These are phyloP conservation scores for Cenchrus purpureus DNA, from an alignment of 176 grass and related monocot genomes.

Conservation along the genomic window DNA sequence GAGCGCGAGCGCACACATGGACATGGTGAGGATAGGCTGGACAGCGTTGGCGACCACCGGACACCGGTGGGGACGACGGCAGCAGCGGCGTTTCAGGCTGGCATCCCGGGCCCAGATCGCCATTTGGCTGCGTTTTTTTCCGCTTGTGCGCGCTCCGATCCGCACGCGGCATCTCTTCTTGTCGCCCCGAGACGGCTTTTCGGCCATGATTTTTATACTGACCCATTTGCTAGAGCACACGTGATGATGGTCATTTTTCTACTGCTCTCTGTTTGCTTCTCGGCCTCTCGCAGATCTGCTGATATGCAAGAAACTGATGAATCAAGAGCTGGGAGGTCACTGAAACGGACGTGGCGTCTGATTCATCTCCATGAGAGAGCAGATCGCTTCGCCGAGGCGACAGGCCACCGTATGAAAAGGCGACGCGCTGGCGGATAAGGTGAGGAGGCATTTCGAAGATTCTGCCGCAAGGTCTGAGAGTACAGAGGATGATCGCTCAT, in stretches of 20 bases:
- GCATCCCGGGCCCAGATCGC: background rate
- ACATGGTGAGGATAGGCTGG: slow-evolving; percentile 24
- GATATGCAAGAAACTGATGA: too few species aligned
- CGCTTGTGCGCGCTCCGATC: background rate
- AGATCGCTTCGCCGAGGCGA: background rate
- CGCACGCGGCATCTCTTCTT: background rate
- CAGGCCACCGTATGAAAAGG: background rate
- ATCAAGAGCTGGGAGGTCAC: background rate
- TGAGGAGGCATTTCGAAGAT: background rate
- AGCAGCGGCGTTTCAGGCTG: background rate
- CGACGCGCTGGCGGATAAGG: slow-evolving; percentile 29
- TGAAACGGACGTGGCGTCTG: background rate
- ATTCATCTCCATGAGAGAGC: background rate
- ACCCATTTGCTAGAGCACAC: background rate
- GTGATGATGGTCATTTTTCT: background rate
- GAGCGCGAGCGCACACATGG: background rate
- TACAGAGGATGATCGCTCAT: background rate
- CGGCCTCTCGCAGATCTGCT: background rate
- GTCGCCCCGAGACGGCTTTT: background rate
- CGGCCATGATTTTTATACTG: background rate
- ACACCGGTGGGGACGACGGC: background rate
- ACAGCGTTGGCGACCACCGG: background rate
- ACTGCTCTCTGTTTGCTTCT: background rate
- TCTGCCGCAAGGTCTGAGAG: background rate
- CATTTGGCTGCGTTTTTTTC: background rate